Evolutionary conservation across 2,329 filamentous ascomycete species (phyloP).

Genomic region (Triangularia setosa): DNA sequence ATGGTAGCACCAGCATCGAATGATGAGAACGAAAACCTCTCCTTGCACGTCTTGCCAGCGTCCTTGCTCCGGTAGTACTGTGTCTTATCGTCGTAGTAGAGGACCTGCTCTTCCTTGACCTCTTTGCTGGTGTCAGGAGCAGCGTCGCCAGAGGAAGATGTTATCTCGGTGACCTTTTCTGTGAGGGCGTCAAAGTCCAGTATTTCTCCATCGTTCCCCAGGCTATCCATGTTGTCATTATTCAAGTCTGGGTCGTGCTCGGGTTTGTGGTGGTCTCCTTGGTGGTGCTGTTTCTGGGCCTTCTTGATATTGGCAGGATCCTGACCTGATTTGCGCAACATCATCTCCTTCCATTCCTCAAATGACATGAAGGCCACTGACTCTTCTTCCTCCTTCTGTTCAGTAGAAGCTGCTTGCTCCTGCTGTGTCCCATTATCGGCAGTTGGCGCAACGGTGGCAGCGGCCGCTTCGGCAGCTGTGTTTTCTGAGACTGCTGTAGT

Average conservation of each 20-base stretch:
- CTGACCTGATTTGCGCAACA: constrained; percentile 80
- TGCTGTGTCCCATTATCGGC: constrained; percentile 14
- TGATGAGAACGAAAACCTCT: constrained; percentile 94
- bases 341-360: constrained; percentile 96
- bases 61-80: constrained; percentile 73
- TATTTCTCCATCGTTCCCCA: constrained; percentile 88
- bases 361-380: constrained; percentile 80
- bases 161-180: constrained; percentile 43
- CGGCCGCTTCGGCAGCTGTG: constrained; percentile 9
- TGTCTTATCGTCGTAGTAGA: constrained; percentile 47
- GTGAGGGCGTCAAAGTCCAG: constrained; percentile 51
- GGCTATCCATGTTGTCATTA: constrained; percentile 67
- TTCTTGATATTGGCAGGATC: constrained; percentile 55
- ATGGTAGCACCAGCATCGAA: constrained; percentile 95
- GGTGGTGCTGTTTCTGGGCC: constrained; percentile 42
- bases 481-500: constrained; percentile 9
- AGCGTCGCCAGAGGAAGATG: constrained; percentile 29
- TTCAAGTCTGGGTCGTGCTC: constrained; percentile 51
- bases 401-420: constrained; percentile 33
- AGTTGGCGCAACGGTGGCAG: constrained; percentile 16
- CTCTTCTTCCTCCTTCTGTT: constrained; percentile 52
- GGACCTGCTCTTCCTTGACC: constrained; percentile 37
- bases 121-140: constrained; percentile 26
- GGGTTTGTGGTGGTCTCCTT: constrained; percentile 45
- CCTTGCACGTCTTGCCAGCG: constrained; percentile 95